Base-by-base conservation (phyloP, 2,329 filamentous ascomycete species). In the Talaromyces piceae region DNA sequence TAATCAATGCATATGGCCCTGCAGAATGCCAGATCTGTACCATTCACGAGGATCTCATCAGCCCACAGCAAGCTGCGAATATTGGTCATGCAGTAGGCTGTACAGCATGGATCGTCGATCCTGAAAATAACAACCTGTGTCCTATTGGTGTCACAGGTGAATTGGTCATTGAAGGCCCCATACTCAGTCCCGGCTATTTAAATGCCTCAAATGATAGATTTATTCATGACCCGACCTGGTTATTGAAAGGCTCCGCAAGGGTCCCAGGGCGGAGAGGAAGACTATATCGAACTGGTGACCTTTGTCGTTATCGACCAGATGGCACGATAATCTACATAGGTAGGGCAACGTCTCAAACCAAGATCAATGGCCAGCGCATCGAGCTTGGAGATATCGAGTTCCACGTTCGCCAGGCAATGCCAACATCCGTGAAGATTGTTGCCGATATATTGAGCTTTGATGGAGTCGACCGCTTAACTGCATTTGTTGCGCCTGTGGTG, bases 151-250 rank as follows among this genome's bases (percentile, higher is more conserved):
- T 31, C 18, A 20, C 43, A 27, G 47, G 39, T 4, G 51, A 53
- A 23, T 23, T 53, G 5, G 41, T 53, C 2, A 41, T 52, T 41
- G 50, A 52, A 41, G 50, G 50, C 1, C 45, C 62, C 1, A 61
- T 59, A 3, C 47, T 69, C 3, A 59, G 54, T 1, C 54, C 58
- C 28, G 62, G 62, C 3, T 68, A 68, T 47, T 50, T 66, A 16
- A 58, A 61, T 13, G 51, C 61, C 13, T 51, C 56, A 0, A 55
- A 57, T 9, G 83, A 89, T 58, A 78, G 80, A 2, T 95, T 95
- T 59, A 86, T 87, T 0, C 51, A 72, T 2, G 54, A 61, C 0
- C 79, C 77, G 45, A 67, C 67, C 0, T 84, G 81, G 63, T 88
- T 88, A 1, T 79, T 82, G 3, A 22, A 27, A 23, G 51, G 43